A percentile compares a stretch with the other conserved stretches of the same genome.
Evolutionary conservation across 2,329 filamentous ascomycete species (phyloP).

Genomic region (Botryotinia convoluta): DNA sequence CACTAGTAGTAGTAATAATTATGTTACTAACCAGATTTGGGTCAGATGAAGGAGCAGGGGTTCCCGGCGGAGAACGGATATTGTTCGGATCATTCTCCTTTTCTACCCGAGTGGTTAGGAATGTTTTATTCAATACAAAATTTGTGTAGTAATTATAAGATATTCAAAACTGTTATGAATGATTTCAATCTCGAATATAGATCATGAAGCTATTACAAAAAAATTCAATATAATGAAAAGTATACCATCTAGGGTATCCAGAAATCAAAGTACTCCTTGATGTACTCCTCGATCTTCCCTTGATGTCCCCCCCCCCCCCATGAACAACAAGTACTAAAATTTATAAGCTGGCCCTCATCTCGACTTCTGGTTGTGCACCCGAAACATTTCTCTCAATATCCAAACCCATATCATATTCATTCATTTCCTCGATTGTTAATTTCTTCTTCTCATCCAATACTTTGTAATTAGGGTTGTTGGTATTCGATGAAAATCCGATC

Average conservation of each 20-base stretch:
- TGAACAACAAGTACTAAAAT: background rate
- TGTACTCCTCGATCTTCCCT: background rate
- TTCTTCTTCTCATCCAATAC: conserved; percentile 58
- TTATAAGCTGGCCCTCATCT: conserved; percentile 17
- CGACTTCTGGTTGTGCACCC: conserved; percentile 4
- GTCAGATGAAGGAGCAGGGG: background rate
- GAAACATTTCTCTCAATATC: conserved; percentile 44
- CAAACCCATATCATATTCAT: conserved; percentile 58
- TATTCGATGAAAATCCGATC: conserved; percentile 40
- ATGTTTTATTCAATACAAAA: background rate
- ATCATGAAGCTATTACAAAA: background rate
- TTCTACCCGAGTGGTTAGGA: background rate
- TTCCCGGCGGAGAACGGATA: conserved; percentile 18
- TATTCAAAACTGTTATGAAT: background rate
- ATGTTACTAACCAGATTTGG: background rate
- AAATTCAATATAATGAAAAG: background rate
- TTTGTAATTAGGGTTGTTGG: conserved; percentile 51
- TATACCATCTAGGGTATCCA: background rate
- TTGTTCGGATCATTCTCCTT: conserved; percentile 4
- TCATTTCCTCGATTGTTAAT: conserved; percentile 68
- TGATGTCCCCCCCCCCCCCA: background rate
- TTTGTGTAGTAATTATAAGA: background rate
- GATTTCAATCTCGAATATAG: background rate
- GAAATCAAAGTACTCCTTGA: background rate
- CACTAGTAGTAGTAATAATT: background rate